Percentiles rank a stretch among this genome's conserved stretches.
phyloP scores from a whole-genome alignment of 78 protist genomes.

The Trichosphaerium sp. region DNA sequence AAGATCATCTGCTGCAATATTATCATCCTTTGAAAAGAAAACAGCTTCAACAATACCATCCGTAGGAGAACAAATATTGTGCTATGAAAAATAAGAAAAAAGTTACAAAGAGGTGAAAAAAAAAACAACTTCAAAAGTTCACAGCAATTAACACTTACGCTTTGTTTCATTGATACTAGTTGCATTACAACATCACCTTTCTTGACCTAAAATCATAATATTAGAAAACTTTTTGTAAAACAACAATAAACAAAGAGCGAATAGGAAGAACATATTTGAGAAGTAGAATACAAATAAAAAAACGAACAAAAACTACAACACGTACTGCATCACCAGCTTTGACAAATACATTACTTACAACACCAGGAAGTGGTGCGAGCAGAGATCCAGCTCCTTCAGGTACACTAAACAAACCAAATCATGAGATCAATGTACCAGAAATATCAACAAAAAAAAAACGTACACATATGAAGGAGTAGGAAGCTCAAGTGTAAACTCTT shows the following conservation, averaged over 20 bases:
- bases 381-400: constrained; percentile 11
- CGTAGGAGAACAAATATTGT: constrained; percentile 38
- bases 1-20: too few species aligned
- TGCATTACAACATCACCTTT: neutral
- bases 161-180: neutral
- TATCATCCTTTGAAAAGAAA: too few species aligned
- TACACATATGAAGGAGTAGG: constrained; percentile 13
- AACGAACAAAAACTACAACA: too few species aligned
- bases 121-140: neutral
- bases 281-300: too few species aligned
- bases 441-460: neutral
- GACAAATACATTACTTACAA: constrained; percentile 34
- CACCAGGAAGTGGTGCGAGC: constrained; percentile 58
- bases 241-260: too few species aligned
- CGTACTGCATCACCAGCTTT: constrained; percentile 34
- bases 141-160: neutral
- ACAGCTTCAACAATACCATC: constrained; percentile 53
- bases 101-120: too few species aligned
- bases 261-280: too few species aligned
- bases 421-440: neutral
- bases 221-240: constrained; percentile 33
- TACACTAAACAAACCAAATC: neutral
- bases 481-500: constrained; percentile 11
- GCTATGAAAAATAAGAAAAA: neutral
- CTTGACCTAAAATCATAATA: constrained; percentile 24